Conservation (phyloP, 179 eudicot genomes). For the Kewa caespitosa region DNA sequence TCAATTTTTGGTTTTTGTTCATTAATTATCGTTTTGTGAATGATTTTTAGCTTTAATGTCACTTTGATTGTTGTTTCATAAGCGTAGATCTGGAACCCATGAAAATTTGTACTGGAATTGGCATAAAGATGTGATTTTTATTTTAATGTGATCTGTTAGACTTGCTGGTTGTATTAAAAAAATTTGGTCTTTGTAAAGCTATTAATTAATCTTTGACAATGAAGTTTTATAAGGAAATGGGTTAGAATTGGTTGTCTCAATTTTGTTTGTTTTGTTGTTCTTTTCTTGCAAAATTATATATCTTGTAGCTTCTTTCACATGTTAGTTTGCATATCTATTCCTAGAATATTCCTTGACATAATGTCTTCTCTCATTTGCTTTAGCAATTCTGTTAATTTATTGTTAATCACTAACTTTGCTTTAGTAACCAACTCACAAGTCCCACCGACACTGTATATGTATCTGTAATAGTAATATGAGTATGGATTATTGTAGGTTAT, state of each 20-base stretch:
- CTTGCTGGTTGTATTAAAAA: background rate
- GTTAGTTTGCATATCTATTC: constrained; percentile 1
- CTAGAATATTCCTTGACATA: background rate
- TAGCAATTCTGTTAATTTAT: constrained; percentile 7
- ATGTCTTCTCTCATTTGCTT: background rate
- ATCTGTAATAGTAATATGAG: background rate
- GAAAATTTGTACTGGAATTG: background rate
- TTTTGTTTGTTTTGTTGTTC: background rate
- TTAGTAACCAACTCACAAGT: background rate
- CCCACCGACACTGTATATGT: background rate
- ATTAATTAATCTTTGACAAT: constrained; percentile 4
- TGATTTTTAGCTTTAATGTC: background rate
- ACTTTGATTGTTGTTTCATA: background rate
- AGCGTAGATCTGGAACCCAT: constrained; percentile 10
- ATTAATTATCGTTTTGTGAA: background rate
- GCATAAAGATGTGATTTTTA: background rate
- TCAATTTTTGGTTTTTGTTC: background rate
- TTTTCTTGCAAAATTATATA: background rate
- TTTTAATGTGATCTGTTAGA: constrained; percentile 3
- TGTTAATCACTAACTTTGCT: background rate
- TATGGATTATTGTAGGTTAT: background rate
- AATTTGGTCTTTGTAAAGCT: background rate
- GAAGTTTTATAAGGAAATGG: background rate
- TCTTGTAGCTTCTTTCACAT: constrained; percentile 2
- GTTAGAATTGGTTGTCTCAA: constrained; percentile 15